These are phyloP conservation scores for Ceratocystiopsis sp. DNA, from an alignment of 2,329 filamentous ascomycete genomes.

Conservation along the genomic window DNA sequence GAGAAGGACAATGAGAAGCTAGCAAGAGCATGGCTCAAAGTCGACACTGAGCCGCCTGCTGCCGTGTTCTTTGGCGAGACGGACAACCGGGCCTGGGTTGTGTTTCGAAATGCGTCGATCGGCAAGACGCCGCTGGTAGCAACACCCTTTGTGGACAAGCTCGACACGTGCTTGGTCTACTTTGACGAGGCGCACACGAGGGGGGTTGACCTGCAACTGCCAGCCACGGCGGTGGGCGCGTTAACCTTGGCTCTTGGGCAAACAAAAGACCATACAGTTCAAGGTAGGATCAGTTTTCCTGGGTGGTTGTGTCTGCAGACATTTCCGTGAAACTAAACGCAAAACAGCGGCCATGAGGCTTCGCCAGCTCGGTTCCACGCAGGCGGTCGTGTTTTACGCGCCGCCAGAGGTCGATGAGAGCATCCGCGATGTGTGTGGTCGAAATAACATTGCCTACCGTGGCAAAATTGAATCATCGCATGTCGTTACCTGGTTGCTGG, in stretches of 20 bases:
- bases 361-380: constrained; percentile 36
- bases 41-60: not conserved
- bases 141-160: constrained; percentile 35
- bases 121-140: constrained; percentile 27
- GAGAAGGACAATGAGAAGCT: constrained; percentile 13
- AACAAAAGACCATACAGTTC: constrained; percentile 43
- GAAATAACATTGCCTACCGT: rapidly evolving
- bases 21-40: not conserved
- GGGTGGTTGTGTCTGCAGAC: not conserved
- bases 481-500: constrained; percentile 40
- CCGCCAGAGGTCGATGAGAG: constrained; percentile 45
- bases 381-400: constrained; percentile 37
- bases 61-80: constrained; percentile 17
- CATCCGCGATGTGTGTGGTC: constrained; percentile 30
- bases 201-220: constrained; percentile 42
- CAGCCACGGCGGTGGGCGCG: constrained; percentile 26
- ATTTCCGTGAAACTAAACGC: not conserved
- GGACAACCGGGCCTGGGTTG: constrained; percentile 10
- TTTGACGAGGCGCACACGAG: constrained; percentile 44
- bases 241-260: constrained; percentile 38
- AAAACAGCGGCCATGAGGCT: constrained; percentile 45
- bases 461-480: constrained; percentile 21
- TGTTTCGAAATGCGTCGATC: constrained; percentile 1
- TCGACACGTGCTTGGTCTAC: constrained; percentile 36
- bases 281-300: constrained; percentile 29